Base-by-base conservation (phyloP, 768 basidiomycete species). In the Phanerochaete sordida region DNA sequence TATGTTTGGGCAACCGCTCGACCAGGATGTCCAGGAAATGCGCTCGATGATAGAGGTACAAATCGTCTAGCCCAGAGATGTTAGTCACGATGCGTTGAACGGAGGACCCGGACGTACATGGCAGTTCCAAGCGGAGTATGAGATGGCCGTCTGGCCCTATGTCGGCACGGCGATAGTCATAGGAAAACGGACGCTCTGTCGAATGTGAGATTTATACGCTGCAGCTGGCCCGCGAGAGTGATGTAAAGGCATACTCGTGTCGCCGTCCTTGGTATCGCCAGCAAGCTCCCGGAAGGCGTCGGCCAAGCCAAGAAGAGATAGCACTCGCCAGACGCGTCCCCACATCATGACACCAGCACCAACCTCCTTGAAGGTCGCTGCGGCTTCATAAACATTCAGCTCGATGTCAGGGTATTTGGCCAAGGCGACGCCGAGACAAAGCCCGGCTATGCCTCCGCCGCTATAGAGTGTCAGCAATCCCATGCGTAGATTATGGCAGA, bases 11-110 rank as follows among this genome's bases (percentile, higher is more conserved):
- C 8, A 74, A 64, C 47, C 65, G 66, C 21, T 66, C 57, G n/a
- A 78, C 78, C 46, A 80, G 72, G n/a, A 75, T 71, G 57, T 80
- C 76, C 4, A 82, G 74, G 59, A 83, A 81, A 46, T 77, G 74
- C 5, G 80, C 80, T n/a, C 81, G 72, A 64, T 83, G 81, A 59
- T 81, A 80, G 1, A 77, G 75, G 39, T 79, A 77, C 45, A 64
- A 69, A 0, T 66, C 67, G 57, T 68, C 69, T 71, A n/a, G 43
- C 30, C 12, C 24, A 33, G 45, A n/a, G 28, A 16, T 21, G 37
- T 43, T 11, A 43, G 39, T 16, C 19, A 43, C 39, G 8, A 16
- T 16, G 4, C 8, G 19, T 4, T 6, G 19, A 19, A 43, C 7
- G 39, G 19, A 43, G 8, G 39, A 43, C 4, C 39, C 8, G 4